Base-by-base conservation (phyloP, 331 rosid species). In the Malus hybrid region DNA sequence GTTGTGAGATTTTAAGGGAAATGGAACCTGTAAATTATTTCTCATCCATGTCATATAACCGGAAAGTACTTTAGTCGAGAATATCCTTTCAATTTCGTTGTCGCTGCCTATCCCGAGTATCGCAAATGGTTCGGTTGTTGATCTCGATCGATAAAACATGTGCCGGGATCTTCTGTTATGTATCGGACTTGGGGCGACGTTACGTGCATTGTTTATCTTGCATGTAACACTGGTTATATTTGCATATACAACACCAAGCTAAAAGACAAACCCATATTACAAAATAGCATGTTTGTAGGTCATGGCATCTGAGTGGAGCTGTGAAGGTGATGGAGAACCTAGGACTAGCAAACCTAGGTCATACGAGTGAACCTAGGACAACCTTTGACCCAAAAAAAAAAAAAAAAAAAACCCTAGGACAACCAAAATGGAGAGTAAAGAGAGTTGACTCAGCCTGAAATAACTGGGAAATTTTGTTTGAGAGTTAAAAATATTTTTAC, bases 11-110 rank as follows among this genome's bases (percentile, higher is more conserved):
- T 1, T 62, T 28, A 16, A 28, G 15, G 34, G 52, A 66, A 70
- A 52, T 72, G 65, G 44, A 46, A 70, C 75, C 7, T 84, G 88
- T 84, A 81, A 74, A 84, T 78, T 78, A 50, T 60, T 39, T 22
- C 32, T 16, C 20, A 42, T 44, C 65, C 57, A 6, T 61, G 74
- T 55, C 71, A 46, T 1, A 20, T 61, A 15, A 61, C 61, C 48
- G 34, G 52, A 56, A 68, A 36, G 72, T 57, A 32, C 33, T 42
- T 42, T 48, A 4, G 24, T 22, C 2, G 63, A 6, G 29, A 58
- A 58, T 58, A 10, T 10, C 28, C 63, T 13, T 10, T 11, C 15
- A 20, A 22, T 22, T 58, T 58, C 63, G 48, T 1, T 3, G 48
- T 42, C 0, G 14, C 5, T 10, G 5, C 48, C 5, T 3, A 10